phyloP scores from a whole-genome alignment of 2,329 filamentous ascomycete species.

The Penicillium sp. region DNA sequence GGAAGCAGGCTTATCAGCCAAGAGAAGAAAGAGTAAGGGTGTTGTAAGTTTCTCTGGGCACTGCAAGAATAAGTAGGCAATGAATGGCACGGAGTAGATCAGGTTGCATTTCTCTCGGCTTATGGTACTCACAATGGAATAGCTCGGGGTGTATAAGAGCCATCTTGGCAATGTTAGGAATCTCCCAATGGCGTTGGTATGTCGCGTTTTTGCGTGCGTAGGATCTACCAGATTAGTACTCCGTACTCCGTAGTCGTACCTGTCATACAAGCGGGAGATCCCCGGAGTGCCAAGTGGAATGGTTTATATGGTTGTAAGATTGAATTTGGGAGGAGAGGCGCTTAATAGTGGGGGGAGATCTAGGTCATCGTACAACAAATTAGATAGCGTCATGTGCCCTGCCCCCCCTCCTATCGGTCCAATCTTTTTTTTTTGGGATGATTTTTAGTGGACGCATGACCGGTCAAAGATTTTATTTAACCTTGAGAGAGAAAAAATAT shows the following conservation, averaged over 20 bases:
- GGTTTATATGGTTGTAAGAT: not conserved
- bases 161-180: not conserved
- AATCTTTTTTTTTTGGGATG: not conserved
- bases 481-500: not conserved
- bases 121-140: not conserved
- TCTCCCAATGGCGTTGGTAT: not conserved
- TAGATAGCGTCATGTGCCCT: conserved; percentile 6
- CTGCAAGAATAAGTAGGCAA: not conserved
- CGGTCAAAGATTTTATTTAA: not conserved
- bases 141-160: conserved; percentile 2
- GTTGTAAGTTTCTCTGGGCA: not conserved
- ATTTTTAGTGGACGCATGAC: conserved; percentile 20
- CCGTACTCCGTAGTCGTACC: conserved; percentile 3
- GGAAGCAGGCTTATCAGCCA: not conserved
- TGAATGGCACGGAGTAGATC: not conserved
- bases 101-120: not conserved
- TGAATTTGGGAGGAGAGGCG: not conserved
- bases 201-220: not conserved
- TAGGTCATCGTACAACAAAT: not conserved
- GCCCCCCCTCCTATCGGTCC: not conserved
- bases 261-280: conserved; percentile 22
- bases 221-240: not conserved
- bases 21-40: not conserved
- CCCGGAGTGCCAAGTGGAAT: conserved; percentile 13
- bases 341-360: not conserved